Percentiles rank a stretch among this genome's conserved stretches.
These are phyloP conservation scores for Phytopythium kandeliae DNA, from an alignment of 352 stramenopile species.

Conservation along the genomic window DNA sequence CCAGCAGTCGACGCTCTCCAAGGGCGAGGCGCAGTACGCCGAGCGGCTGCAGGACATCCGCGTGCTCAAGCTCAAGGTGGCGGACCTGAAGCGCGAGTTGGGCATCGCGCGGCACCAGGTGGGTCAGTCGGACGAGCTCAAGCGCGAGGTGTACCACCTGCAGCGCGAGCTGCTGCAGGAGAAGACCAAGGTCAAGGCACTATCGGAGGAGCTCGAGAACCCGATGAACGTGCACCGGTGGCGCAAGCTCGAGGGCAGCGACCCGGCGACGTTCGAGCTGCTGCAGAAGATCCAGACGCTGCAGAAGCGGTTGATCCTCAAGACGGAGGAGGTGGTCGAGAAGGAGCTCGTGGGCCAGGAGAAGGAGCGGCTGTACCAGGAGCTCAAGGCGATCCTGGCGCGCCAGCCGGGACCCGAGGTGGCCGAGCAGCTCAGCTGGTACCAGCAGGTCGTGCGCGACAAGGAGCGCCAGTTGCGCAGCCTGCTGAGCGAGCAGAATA, in stretches of 20 bases:
- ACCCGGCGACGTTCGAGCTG: constrained; percentile 94
- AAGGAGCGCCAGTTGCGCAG: constrained; percentile 97
- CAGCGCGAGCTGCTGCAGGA: constrained; percentile 92
- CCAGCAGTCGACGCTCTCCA: constrained; percentile 90
- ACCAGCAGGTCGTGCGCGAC: constrained; percentile 93
- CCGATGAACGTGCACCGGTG: constrained; percentile 97
- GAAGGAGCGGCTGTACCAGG: constrained; percentile 94
- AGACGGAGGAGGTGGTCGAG: constrained; percentile 94
- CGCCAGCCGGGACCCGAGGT: constrained; percentile 93
- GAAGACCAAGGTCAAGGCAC: constrained; percentile 95
- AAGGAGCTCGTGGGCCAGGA: constrained; percentile 94
- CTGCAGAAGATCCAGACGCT: constrained; percentile 96
- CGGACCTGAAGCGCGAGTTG: constrained; percentile 90
- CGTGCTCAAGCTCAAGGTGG: constrained; percentile 94
- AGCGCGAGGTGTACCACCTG: constrained; percentile 85
- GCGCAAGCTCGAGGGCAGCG: constrained; percentile 95
- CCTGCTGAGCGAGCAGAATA: constrained; percentile 96
- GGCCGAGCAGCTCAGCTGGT: constrained; percentile 93
- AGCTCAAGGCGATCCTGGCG: constrained; percentile 92
- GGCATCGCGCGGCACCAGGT: constrained; percentile 89
- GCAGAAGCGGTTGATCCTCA: constrained; percentile 93
- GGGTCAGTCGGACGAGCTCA: constrained; percentile 81
- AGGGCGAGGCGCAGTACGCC: constrained; percentile 92
- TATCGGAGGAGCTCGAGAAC: constrained; percentile 95
- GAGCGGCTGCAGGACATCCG: constrained; percentile 92